A percentile compares a stretch with the other conserved stretches of the same genome.
phyloP scores from a whole-genome alignment of 441 rosid genomes.

The Arabidopsis lyrata region DNA sequence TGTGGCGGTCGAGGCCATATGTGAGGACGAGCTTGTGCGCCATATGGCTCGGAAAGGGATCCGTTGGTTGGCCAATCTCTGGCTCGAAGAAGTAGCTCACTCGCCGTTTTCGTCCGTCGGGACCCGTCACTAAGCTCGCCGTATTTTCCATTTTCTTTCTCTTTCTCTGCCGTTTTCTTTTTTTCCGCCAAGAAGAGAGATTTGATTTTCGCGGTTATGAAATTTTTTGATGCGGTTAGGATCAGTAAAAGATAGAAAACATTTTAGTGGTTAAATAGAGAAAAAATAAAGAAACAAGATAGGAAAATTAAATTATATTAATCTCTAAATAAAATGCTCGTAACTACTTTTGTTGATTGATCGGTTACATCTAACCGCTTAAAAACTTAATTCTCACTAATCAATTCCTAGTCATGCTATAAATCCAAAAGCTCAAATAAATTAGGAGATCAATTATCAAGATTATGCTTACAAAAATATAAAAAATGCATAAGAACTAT shows the following conservation, averaged over 20 bases:
- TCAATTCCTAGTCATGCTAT: no score
- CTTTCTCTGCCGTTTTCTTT: background rate
- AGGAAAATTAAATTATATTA: background rate
- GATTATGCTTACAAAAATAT: no score
- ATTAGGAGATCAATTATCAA: no score
- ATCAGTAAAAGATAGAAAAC: background rate
- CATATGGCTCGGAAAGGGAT: slow-evolving; percentile 53
- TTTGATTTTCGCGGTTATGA: slow-evolving; percentile 7
- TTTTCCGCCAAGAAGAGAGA: slow-evolving; percentile 8
- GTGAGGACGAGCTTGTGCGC: slow-evolving; percentile 71
- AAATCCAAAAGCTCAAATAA: no score
- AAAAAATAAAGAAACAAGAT: no score
- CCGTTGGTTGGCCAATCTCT: slow-evolving; percentile 63
- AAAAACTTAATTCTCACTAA: no score
- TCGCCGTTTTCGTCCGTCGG: slow-evolving; percentile 70
- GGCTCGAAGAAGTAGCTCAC: slow-evolving; percentile 88
- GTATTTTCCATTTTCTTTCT: slow-evolving; percentile 37
- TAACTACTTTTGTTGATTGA: no score
- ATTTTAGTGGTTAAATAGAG: background rate
- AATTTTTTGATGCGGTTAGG: background rate
- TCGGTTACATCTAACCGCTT: no score
- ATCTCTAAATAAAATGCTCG: no score
- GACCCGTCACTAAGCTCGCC: slow-evolving; percentile 69
- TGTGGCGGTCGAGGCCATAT: slow-evolving; percentile 67
- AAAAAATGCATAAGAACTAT: background rate